These are phyloP conservation scores for Trichosanthes cucumerina DNA, from an alignment of 306 rosid genomes.

Conservation along the genomic window DNA sequence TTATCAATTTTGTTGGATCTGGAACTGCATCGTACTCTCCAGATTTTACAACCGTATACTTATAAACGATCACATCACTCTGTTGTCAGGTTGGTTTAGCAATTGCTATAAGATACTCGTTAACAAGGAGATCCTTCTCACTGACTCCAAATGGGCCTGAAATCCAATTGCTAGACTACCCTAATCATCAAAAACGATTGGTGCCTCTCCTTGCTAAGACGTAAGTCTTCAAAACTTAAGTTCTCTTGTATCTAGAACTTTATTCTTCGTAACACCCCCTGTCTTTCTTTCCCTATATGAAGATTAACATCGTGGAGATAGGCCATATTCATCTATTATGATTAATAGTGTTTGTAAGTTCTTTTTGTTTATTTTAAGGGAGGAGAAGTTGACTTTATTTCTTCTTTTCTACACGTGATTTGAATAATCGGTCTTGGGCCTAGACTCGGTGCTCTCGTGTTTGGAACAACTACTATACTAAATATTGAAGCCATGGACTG, in stretches of 20 bases:
- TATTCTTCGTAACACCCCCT: background rate
- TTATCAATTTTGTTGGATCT: background rate
- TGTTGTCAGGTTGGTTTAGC: conserved; percentile 56
- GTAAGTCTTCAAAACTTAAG: conserved; percentile 27
- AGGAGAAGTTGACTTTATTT: background rate
- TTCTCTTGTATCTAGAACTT: background rate
- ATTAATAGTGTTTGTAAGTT: background rate
- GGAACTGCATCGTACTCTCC: background rate
- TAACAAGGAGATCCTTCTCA: conserved; percentile 85
- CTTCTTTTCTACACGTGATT: background rate
- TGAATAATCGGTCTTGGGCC: background rate
- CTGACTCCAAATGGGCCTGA: conserved; percentile 62
- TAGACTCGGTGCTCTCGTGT: background rate
- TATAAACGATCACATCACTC: conserved; percentile 12
- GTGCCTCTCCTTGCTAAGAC: conserved; percentile 85
- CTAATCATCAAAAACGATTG: conserved; percentile 78
- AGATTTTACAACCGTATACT: conserved; percentile 2
- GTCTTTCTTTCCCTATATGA: background rate
- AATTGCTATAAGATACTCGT: conserved; percentile 73
- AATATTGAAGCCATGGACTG: background rate
- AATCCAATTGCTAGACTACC: conserved; percentile 80
- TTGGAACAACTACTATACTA: background rate
- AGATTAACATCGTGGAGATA: background rate
- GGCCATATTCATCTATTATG: background rate
- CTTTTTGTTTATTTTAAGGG: background rate